Conservation (phyloP, 441 rosid species). For the Bruguiera hainesii region DNA sequence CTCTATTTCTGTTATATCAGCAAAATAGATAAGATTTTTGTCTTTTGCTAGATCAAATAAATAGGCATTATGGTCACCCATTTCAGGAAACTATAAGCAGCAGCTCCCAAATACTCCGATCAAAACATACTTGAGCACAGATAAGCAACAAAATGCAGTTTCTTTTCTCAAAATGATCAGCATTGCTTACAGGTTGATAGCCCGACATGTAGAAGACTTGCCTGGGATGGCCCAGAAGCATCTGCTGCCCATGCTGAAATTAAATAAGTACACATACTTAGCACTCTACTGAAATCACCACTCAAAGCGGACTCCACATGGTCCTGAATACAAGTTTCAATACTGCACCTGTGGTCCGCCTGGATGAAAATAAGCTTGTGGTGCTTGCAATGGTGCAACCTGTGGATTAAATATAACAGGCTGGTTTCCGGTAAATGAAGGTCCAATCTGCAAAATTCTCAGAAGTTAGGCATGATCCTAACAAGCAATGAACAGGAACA, state of each 20-base stretch:
- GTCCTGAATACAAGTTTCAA: not conserved
- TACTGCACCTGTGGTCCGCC: slow-evolving; percentile 66
- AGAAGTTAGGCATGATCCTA: slow-evolving; percentile 9
- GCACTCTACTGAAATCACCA: not conserved
- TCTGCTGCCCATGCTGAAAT: slow-evolving; percentile 67
- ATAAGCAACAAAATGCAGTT: not conserved
- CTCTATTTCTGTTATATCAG: no score
- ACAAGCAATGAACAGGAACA: not conserved
- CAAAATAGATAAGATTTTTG: no score
- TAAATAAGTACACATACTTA: slow-evolving; percentile 18
- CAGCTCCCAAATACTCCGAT: not conserved
- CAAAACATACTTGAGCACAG: not conserved
- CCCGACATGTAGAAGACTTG: slow-evolving; percentile 57
- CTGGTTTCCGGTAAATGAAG: slow-evolving; percentile 59
- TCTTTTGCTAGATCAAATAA: no score
- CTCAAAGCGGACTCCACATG: not conserved
- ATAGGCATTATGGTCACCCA: no score
- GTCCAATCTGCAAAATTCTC: slow-evolving; percentile 51
- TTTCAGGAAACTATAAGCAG: no score
- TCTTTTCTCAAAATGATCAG: not conserved
- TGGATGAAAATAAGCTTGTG: slow-evolving; percentile 68
- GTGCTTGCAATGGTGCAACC: slow-evolving; percentile 53
- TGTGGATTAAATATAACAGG: slow-evolving; percentile 64
- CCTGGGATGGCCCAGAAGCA: slow-evolving; percentile 65
- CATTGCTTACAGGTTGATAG: slow-evolving; percentile 64